Evolutionary conservation across 1,284 basidiomycete genomes (phyloP).

Genomic region (Mycena citricolor): DNA sequence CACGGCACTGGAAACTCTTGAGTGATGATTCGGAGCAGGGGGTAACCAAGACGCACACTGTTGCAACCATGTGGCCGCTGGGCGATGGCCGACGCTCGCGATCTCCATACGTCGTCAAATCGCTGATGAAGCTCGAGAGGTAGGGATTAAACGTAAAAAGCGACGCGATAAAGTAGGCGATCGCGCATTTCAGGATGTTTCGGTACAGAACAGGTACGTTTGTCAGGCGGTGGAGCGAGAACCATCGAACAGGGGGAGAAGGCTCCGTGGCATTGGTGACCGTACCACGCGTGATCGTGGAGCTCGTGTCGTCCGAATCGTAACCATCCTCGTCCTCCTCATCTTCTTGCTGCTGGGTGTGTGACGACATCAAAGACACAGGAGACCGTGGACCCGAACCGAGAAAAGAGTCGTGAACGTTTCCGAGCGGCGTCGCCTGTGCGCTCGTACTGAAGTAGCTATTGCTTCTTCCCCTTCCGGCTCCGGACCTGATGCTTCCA

Average conservation of each 20-base stretch:
- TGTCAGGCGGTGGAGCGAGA: conserved; percentile 25
- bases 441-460: conserved; percentile 3
- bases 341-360: conserved; percentile 6
- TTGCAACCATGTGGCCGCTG: conserved; percentile 89
- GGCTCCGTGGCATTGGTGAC: conserved; percentile 8
- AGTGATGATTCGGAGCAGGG: conserved; percentile 4
- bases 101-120: conserved; percentile 55
- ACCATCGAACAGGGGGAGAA: conserved; percentile 16
- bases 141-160: conserved; percentile 89
- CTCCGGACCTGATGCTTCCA: conserved; percentile 17
- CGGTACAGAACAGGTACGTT: conserved; percentile 53
- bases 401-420: conserved; percentile 18
- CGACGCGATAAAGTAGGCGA: conserved; percentile 89
- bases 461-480: conserved; percentile 11
- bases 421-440: conserved; percentile 3
- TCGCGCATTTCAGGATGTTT: conserved; percentile 86
- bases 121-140: conserved; percentile 62
- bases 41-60: conserved; percentile 54
- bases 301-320: conserved; percentile 27
- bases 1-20: conserved; percentile 52
- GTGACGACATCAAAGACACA: conserved; percentile 6
- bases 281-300: conserved; percentile 9
- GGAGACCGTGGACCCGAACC: background rate
- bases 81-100: conserved; percentile 56
- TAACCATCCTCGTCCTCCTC: conserved; percentile 29